Evolutionary conservation across 169 alveolate species (phyloP), one percentile per base, ranked within the genome.

Genomic region (Besnoitia besnoiti): DNA sequence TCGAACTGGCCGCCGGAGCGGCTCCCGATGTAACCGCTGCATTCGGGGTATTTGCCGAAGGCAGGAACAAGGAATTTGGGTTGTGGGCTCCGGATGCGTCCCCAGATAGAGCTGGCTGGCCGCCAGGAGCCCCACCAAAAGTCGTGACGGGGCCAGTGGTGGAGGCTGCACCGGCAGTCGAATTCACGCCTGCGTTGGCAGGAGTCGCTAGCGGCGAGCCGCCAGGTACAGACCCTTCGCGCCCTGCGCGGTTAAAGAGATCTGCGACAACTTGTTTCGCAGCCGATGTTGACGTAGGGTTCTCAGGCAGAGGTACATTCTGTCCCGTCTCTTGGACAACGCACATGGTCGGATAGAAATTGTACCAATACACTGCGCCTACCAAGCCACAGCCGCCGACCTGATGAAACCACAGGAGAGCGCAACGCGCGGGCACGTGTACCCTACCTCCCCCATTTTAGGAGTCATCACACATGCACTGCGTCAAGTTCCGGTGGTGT

Each of bases 331-430:
- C 87, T n/a, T 39, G 87, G 30, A 77, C 55, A 30, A 27, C n/a
- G 59, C 87, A 77, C 40, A 89, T 77, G 1, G 92, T 89, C 35
- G 93, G 93, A 77, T 90, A 77, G 46, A 76, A 90, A 73, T 90
- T 77, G 77, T 39, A 90, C 93, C 93, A 89, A 47, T 89, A 89
- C 8, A 89, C 93, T 12, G 93, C 93, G 24, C 93, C 93, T 8
- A 75, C 50, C 39, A 89, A 24, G 30, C 49, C 55, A n/a, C 87
- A 73, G 27, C 93, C 93, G 27, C 88, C 88, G 2, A 89, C 93
- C 93, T 62, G 82, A 0, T 30, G 33, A 40, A 39, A 40, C 4
- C 39, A 16, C 44, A n/a, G 39, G 59, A 12, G 59, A 37, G 49
- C 19, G 30, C 40, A 39, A 39, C 37, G 67, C 12, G 27, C 30